phyloP scores from a whole-genome alignment of 768 basidiomycete genomes.

The Hemileccinum rubropunctum region DNA sequence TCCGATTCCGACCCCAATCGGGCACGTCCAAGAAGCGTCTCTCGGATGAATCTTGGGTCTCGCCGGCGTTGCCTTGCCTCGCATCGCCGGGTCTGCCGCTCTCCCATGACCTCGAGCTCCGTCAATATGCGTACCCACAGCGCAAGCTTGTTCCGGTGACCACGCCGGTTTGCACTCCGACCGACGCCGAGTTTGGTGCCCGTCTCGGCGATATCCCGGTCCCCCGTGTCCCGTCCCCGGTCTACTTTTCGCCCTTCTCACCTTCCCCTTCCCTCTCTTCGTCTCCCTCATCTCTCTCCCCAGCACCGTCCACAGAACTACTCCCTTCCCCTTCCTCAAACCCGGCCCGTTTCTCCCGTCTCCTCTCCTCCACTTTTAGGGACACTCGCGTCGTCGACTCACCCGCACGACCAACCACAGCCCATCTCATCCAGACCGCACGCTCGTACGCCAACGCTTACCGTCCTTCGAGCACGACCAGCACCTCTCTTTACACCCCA shows the following conservation, averaged over 20 bases:
- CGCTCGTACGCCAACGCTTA: constrained; percentile 16
- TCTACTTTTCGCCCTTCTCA: constrained; percentile 20
- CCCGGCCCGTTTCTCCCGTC: constrained; percentile 17
- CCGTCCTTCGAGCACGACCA: constrained; percentile 10
- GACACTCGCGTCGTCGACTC: constrained; percentile 2
- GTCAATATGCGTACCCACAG: constrained; percentile 7
- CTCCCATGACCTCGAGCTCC: constrained; percentile 10
- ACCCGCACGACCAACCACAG: constrained; percentile 13
- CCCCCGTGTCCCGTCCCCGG: constrained; percentile 20
- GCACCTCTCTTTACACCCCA: constrained; percentile 15
- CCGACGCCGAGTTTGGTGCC: constrained; percentile 17
- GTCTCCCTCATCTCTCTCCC: constrained; percentile 10
- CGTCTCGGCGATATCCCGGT: background rate
- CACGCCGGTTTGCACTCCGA: constrained; percentile 17
- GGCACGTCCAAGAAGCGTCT: constrained; percentile 17
- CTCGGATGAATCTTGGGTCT: constrained; percentile 27
- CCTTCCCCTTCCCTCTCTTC: constrained; percentile 14
- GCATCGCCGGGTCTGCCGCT: constrained; percentile 9
- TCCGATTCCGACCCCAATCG: constrained; percentile 1
- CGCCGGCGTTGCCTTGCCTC: constrained; percentile 8
- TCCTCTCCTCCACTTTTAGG: constrained; percentile 22
- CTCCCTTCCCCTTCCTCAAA: constrained; percentile 2
- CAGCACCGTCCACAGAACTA: constrained; percentile 14
- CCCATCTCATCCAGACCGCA: constrained; percentile 15
- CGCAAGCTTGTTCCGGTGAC: constrained; percentile 18